Percentiles rank a stretch among this genome's conserved stretches.
phyloP scores from a whole-genome alignment of 1,284 basidiomycete species.

The Mycena citricolor region DNA sequence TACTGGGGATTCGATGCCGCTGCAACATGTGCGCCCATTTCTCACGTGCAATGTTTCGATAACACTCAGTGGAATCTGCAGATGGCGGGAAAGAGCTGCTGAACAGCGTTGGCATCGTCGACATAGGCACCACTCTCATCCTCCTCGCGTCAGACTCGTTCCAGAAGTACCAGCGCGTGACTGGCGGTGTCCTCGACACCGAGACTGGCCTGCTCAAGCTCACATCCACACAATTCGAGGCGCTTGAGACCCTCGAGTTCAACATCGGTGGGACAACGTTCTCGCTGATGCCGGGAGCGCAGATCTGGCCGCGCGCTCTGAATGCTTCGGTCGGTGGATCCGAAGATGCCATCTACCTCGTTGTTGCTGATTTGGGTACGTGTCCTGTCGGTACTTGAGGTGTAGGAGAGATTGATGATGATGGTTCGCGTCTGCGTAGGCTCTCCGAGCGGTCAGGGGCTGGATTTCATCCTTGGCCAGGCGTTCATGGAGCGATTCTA shows the following conservation, averaged over 20 bases:
- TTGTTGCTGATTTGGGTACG: slow-evolving; percentile 2
- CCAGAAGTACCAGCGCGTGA: slow-evolving; percentile 13
- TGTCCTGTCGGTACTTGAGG: too few species aligned
- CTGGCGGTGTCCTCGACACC: slow-evolving; percentile 35
- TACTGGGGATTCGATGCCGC: slow-evolving; percentile 22
- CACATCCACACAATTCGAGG: slow-evolving; percentile 31
- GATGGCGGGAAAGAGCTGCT: too few species aligned
- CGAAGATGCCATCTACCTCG: slow-evolving; percentile 3
- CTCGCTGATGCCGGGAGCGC: slow-evolving; percentile 2
- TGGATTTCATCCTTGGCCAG: slow-evolving; percentile 7
- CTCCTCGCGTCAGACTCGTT: background rate
- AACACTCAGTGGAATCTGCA: too few species aligned
- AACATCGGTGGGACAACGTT: slow-evolving; percentile 32
- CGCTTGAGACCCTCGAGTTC: slow-evolving; percentile 37
- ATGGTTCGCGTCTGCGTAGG: too few species aligned
- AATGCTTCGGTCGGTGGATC: slow-evolving; percentile 3
- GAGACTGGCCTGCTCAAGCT: slow-evolving; percentile 38
- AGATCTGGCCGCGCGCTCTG: slow-evolving; percentile 8
- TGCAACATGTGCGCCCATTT: too few species aligned
- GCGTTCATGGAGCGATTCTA: slow-evolving; percentile 48
- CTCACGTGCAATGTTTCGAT: too few species aligned
- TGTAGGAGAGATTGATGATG: too few species aligned
- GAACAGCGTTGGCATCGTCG: too few species aligned
- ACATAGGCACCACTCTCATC: slow-evolving; percentile 1
- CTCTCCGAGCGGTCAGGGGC: background rate